Base-by-base conservation (phyloP, 179 eudicot species). In the Amaranthus tricolor region DNA sequence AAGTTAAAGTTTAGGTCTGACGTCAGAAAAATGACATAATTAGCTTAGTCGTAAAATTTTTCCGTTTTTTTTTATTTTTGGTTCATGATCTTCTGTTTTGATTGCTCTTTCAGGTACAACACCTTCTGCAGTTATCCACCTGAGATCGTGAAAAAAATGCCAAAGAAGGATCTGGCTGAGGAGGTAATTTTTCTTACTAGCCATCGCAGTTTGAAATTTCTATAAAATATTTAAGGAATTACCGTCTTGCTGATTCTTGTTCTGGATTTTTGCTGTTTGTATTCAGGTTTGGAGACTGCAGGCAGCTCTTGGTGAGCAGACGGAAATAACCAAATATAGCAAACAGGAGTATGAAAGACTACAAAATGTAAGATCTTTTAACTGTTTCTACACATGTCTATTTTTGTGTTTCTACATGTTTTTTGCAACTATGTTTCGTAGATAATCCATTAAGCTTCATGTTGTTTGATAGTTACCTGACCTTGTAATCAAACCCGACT, bases 281-380 rank as follows among this genome's bases (percentile, higher is more conserved):
- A 11, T n/a, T 74, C 80, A 94, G 98, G 98, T 94, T 63, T 92
- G 98, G 97, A 88, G 94, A 84, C 89, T 94, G 81, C 98, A 94
- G 84, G 97, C 97, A 65, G 98, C 97, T 68, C 92, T 94, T 31
- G 94, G 96, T 17, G 93, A 92, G 89, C 98, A 94, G 83, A 85
- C 91, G 43, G 97, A 92, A 79, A 90, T 90, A 82, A 92, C 93
- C 71, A 92, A 90, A 79, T 79, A 78, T 82, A 92, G 89, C 80
- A 92, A 90, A 79, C 96, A 90, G 80, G 97, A 94, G 81, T 90
- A 78, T 80, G 98, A 94, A 82, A 84, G 88, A 85, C 88, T 94
- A 72, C 96, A 92, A 84, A 85, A 90, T 85, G 98, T 92, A 90
- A 85, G 44, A n/a, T 47, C 76, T 80, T 80, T 74, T 54, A 55